Evolutionary conservation across 148 eudicot genomes (phyloP).

Genomic region (Drosera capensis): DNA sequence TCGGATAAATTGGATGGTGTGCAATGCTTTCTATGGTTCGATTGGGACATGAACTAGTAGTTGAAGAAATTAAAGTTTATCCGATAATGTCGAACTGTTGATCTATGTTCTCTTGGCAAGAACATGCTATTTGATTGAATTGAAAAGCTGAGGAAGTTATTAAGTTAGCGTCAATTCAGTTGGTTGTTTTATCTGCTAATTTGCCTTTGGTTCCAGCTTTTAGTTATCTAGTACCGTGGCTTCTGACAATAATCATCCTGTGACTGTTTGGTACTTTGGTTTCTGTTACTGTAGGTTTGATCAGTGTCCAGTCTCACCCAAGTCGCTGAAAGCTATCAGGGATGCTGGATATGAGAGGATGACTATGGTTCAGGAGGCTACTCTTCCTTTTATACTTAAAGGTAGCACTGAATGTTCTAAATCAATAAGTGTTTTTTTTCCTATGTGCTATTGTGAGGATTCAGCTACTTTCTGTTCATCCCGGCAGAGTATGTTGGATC

Average conservation of each 20-base stretch:
- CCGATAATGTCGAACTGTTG: too few species aligned
- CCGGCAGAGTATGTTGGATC: not conserved
- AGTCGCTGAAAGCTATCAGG: slow-evolving; percentile 63
- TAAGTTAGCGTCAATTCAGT: too few species aligned
- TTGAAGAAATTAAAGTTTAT: too few species aligned
- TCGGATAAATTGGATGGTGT: too few species aligned
- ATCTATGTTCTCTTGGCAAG: too few species aligned
- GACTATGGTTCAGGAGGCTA: slow-evolving; percentile 97
- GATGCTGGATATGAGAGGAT: slow-evolving; percentile 90
- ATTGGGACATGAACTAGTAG: too few species aligned
- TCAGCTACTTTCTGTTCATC: not conserved
- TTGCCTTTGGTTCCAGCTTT: too few species aligned
- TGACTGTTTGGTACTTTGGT: not conserved
- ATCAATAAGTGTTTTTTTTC: not conserved
- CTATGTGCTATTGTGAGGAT: not conserved
- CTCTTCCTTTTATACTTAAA: slow-evolving; percentile 80
- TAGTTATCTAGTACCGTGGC: not conserved
- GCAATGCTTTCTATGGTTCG: too few species aligned
- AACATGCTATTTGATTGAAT: too few species aligned
- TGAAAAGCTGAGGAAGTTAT: too few species aligned
- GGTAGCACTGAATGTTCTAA: slow-evolving; percentile 20
- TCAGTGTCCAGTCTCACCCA: slow-evolving; percentile 63
- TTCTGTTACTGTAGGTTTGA: slow-evolving; percentile 55
- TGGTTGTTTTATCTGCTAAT: too few species aligned
- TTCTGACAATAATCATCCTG: not conserved